Percentiles rank a stretch among this genome's conserved stretches.
Evolutionary conservation across 805 yeast genomes (phyloP).

Genomic region (Kluyveromyces nonfermentans): DNA sequence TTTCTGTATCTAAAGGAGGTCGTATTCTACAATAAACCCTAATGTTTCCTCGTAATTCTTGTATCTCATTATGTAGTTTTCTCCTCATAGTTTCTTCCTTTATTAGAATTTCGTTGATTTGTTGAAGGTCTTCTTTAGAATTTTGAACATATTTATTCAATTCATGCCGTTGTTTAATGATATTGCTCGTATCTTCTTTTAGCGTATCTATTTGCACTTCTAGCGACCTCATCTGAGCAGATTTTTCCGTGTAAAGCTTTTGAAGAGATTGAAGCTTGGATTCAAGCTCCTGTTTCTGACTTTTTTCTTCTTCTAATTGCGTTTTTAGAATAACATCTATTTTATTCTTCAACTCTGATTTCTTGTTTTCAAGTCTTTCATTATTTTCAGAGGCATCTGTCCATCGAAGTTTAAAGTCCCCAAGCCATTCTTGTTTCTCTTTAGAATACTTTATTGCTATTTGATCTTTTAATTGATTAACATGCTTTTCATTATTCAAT

Average conservation of each 20-base stretch:
- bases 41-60: conserved; percentile 85
- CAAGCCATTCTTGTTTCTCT: conserved; percentile 20
- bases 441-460: conserved; percentile 11
- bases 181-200: conserved; percentile 9
- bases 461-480: conserved; percentile 13
- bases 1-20: conserved; percentile 35
- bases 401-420: conserved; percentile 21
- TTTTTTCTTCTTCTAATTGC: conserved; percentile 8
- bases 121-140: conserved; percentile 26
- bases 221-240: conserved; percentile 18
- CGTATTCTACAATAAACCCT: conserved; percentile 83
- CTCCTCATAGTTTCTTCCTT: conserved; percentile 52
- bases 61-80: conserved; percentile 59
- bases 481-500: conserved; percentile 13
- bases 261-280: conserved; percentile 14
- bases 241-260: conserved; percentile 17
- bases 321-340: conserved; percentile 9
- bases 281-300: conserved; percentile 7
- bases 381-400: conserved; percentile 25
- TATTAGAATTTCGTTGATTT: conserved; percentile 31
- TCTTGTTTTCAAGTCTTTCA: conserved; percentile 15
- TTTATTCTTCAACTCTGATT: conserved; percentile 15
- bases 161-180: conserved; percentile 10
- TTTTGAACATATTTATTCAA: conserved; percentile 19
- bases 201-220: conserved; percentile 19